phyloP scores from a whole-genome alignment of 345 rosid species.

The Populus alba region DNA sequence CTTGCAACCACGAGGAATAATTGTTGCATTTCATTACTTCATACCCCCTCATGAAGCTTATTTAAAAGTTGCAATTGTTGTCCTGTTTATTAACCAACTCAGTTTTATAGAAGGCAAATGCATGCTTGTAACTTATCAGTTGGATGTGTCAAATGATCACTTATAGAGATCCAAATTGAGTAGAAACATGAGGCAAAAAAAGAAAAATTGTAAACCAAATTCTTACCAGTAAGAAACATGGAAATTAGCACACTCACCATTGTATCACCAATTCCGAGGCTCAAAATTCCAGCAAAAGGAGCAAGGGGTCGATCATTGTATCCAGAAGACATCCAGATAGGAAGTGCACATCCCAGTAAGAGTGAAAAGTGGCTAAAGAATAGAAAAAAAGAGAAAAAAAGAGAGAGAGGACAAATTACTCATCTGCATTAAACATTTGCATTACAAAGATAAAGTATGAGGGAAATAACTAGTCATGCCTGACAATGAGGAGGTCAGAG shows the following conservation, averaged over 20 bases:
- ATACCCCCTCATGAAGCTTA: background rate
- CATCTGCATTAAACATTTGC: conserved; percentile 1
- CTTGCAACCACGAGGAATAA: background rate
- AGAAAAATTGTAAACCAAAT: background rate
- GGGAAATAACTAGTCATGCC: conserved; percentile 37
- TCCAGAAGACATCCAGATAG: conserved; percentile 95
- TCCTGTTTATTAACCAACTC: no score
- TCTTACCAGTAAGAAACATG: background rate
- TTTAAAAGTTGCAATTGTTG: no score
- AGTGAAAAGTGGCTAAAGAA: conserved; percentile 82
- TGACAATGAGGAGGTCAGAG: conserved; percentile 87
- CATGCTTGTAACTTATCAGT: no score
- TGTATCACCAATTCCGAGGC: conserved; percentile 98
- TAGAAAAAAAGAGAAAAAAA: background rate
- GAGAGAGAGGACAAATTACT: conserved; percentile 7
- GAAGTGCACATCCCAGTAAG: conserved; percentile 91
- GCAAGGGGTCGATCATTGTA: conserved; percentile 91
- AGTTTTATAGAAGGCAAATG: no score
- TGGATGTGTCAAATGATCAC: background rate
- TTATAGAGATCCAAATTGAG: background rate
- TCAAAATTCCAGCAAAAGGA: conserved; percentile 94
- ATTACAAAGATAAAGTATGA: conserved; percentile 4
- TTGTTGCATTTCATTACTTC: background rate
- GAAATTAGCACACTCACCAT: conserved; percentile 55
- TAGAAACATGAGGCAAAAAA: conserved; percentile 3